Evolutionary conservation across 108 stramenopile species (phyloP), one percentile per base, ranked within the genome.

Genomic region (Parietichytrium sp.): DNA sequence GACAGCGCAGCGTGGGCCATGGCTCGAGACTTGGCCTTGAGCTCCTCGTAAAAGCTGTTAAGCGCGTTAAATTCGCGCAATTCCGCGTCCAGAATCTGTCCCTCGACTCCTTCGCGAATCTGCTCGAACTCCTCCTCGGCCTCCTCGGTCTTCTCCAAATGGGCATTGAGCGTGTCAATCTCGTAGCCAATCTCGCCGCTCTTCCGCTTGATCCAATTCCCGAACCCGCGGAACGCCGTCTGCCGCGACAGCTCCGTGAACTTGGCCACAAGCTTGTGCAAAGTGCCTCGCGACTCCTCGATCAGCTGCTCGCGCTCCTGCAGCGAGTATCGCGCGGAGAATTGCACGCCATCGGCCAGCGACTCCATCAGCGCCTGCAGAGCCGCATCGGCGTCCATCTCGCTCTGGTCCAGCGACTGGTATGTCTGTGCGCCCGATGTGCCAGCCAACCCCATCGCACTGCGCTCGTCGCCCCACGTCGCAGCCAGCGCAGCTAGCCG

Each of bases 11-110:
- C 33, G 36, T 72, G 33, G 45, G 42, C 15, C n/a, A n/a, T n/a
- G n/a, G 45, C 20, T 16, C 61, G 33, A 6, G 61, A 33, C 42
- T 72, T 33, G 38, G 36, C 38, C 20, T 72, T 33, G 38, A 72
- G 42, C 7, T 42, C 61, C 8, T 33, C 61, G 61, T 72, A 72
- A 42, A 72, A 72, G 61, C 61, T 72, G 42, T 72, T 72, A 15
- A 72, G 61, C 15, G 61, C 61, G 42, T 72, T 72, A 42, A 72
- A 72, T 2, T 72, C 61, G 20, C 45, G 61, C 38, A 45, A 72
- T 42, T 72, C 61, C 6, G 25, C 61, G 10, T 72, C 61, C 23
- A 72, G 61, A 25, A 72, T 25, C 20, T 72, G 61, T 16, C 38
- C 61, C 23, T 72, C 3, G 2, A 72, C 29, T 6, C 23, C 33